phyloP scores from a whole-genome alignment of 495 filamentous ascomycete species.

The Parachaetomium inaequale region DNA sequence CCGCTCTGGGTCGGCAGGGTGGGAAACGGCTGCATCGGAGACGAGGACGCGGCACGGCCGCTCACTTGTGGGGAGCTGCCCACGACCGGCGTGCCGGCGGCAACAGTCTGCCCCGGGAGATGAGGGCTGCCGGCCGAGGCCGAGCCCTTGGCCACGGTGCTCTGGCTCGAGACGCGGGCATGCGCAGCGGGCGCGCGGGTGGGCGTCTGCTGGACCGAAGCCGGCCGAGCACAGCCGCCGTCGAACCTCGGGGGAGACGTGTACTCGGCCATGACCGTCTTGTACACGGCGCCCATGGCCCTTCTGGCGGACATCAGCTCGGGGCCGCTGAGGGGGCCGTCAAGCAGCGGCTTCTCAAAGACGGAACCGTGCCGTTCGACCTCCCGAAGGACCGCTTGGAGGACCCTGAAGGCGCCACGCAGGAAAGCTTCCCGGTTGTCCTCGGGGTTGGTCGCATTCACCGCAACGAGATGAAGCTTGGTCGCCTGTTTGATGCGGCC shows the following conservation, averaged over 20 bases:
- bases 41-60: background rate
- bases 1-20: background rate
- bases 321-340: background rate
- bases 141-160: background rate
- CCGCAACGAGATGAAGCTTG: background rate
- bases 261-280: background rate
- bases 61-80: background rate
- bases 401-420: conserved; percentile 3
- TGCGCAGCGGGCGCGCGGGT: background rate
- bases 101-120: background rate
- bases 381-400: conserved; percentile 7
- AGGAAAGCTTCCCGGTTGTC: background rate
- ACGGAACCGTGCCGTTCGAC: background rate
- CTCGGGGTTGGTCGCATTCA: background rate
- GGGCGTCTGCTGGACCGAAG: conserved; percentile 5
- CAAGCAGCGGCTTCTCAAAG: conserved; percentile 9
- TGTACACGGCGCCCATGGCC: background rate
- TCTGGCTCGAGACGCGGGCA: background rate
- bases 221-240: background rate
- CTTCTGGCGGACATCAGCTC: background rate
- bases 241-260: background rate
- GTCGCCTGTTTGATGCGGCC: background rate
- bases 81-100: background rate
- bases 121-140: background rate
- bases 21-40: background rate